A percentile compares a stretch with the other conserved stretches of the same genome.
These are phyloP conservation scores for Glonium stellatum DNA, from an alignment of 495 filamentous ascomycete genomes.

Conservation along the genomic window DNA sequence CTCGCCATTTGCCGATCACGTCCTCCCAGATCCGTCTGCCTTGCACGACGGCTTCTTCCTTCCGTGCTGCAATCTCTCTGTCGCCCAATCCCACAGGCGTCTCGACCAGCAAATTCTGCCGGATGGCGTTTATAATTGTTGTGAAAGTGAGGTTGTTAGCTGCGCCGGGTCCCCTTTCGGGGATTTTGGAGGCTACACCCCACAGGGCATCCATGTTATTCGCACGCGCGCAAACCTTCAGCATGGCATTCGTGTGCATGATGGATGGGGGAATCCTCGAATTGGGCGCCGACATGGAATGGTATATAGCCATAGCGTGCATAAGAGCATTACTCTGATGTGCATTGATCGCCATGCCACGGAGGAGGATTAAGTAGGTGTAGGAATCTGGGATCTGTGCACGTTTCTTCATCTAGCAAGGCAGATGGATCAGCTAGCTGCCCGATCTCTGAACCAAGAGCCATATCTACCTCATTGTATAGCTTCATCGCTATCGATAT, in stretches of 20 bases:
- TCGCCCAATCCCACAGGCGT: slow-evolving; percentile 37
- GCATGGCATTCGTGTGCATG: slow-evolving; percentile 77
- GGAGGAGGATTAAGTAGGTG: slow-evolving; percentile 78
- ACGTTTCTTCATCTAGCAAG: slow-evolving; percentile 86
- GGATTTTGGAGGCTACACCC: slow-evolving; percentile 57
- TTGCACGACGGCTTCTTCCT: slow-evolving; percentile 43
- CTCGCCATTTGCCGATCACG: slow-evolving; percentile 61
- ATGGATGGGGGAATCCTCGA: slow-evolving; percentile 57
- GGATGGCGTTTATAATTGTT: slow-evolving; percentile 68
- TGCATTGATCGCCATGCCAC: slow-evolving; percentile 56
- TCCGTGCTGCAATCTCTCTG: slow-evolving; percentile 28
- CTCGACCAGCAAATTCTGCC: slow-evolving; percentile 34
- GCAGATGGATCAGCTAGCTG: not conserved
- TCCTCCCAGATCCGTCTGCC: slow-evolving; percentile 74
- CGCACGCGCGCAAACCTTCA: slow-evolving; percentile 68
- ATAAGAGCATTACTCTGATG: slow-evolving; percentile 47
- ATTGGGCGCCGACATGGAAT: slow-evolving; percentile 55
- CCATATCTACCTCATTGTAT: slow-evolving; percentile 67
- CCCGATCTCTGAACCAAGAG: not conserved
- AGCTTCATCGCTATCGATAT: slow-evolving; percentile 61
- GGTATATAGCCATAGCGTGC: slow-evolving; percentile 63
- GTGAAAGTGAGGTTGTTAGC: slow-evolving; percentile 70
- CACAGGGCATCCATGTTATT: slow-evolving; percentile 69
- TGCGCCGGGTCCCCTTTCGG: slow-evolving; percentile 50
- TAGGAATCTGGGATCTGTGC: slow-evolving; percentile 62